phyloP scores from a whole-genome alignment of 805 yeast genomes.

The Kazachstania kunashirensis region DNA sequence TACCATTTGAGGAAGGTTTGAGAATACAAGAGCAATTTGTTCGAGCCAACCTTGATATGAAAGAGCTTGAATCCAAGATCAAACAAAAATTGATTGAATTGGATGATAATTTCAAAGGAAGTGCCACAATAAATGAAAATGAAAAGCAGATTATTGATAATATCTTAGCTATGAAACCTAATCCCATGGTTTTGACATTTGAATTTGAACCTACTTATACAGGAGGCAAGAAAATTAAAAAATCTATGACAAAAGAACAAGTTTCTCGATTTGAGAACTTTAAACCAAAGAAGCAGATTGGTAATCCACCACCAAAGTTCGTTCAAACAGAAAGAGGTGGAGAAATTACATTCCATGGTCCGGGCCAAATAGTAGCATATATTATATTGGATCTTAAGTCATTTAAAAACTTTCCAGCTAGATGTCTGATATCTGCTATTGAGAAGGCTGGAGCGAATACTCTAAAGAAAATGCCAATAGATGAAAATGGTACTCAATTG shows the following conservation, averaged over 20 bases:
- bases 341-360: constrained; percentile 92
- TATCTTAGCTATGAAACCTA: constrained; percentile 41
- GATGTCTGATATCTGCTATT: constrained; percentile 57
- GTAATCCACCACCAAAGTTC: constrained; percentile 43
- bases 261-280: constrained; percentile 19
- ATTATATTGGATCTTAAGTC: constrained; percentile 62
- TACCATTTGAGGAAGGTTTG: constrained; percentile 41
- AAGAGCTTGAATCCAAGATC: constrained; percentile 42
- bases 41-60: constrained; percentile 47
- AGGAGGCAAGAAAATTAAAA: constrained; percentile 77
- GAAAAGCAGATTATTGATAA: constrained; percentile 39
- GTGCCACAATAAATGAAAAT: constrained; percentile 33
- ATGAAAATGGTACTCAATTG: neutral
- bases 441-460: constrained; percentile 47
- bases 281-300: constrained; percentile 13
- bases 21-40: constrained; percentile 48
- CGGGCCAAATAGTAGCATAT: constrained; percentile 86
- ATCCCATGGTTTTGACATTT: constrained; percentile 67
- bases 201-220: constrained; percentile 84
- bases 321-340: constrained; percentile 89
- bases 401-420: constrained; percentile 46
- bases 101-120: constrained; percentile 30
- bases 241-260: constrained; percentile 33
- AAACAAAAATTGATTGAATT: constrained; percentile 33
- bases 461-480: constrained; percentile 22